phyloP scores from a whole-genome alignment of 306 rosid species.

The Cajanus cajan region DNA sequence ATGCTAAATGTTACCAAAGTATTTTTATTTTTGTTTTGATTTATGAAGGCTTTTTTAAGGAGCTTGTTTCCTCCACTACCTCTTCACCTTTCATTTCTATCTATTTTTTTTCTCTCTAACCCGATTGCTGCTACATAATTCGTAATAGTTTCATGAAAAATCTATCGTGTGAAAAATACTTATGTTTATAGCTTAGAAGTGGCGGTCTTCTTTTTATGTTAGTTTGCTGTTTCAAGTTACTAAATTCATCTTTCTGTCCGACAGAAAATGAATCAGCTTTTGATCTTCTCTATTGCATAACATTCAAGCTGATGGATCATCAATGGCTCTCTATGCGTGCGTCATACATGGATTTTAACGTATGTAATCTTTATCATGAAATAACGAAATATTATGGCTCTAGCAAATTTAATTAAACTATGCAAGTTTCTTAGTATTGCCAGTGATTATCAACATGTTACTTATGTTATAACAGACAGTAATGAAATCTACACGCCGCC shows the following conservation, averaged over 20 bases:
- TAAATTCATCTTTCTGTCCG: slow-evolving; percentile 15
- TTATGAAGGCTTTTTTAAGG: neutral
- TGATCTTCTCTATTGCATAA: slow-evolving; percentile 93
- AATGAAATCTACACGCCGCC: slow-evolving; percentile 93
- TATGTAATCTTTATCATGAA: slow-evolving; percentile 46
- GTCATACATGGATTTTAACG: slow-evolving; percentile 98
- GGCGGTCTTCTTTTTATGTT: slow-evolving; percentile 15
- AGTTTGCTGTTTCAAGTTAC: slow-evolving; percentile 22
- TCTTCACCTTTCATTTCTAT: neutral
- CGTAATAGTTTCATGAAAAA: too few relatives aligned
- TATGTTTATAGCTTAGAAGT: neutral
- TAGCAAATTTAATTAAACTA: neutral
- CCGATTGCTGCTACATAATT: neutral
- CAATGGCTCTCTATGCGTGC: slow-evolving; percentile 99
- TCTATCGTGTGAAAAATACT: too few relatives aligned
- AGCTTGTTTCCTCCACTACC: slow-evolving; percentile 2
- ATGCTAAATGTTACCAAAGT: neutral
- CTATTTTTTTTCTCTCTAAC: neutral
- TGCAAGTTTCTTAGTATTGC: slow-evolving; percentile 7
- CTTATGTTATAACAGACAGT: slow-evolving; percentile 61
- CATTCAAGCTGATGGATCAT: slow-evolving; percentile 98
- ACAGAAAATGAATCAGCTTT: slow-evolving; percentile 88
- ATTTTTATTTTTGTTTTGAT: neutral
- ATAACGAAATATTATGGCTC: slow-evolving; percentile 12
- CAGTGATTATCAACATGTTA: slow-evolving; percentile 14